Conservation (phyloP, 768 basidiomycete genomes). For the Amanita fuliginea region DNA sequence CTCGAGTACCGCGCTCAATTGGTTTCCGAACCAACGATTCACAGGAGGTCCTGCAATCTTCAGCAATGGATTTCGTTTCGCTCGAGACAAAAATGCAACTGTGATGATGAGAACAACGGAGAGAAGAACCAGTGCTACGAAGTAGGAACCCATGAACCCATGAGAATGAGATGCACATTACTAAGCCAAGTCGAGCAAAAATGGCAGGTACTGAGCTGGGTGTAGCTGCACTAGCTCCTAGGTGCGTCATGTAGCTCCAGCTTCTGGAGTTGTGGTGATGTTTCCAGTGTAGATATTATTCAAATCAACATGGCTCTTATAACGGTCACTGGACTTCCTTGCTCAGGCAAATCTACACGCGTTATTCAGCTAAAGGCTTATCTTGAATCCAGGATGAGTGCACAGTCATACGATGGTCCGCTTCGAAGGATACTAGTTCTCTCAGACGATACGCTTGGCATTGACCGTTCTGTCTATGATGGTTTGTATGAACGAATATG, state of each 20-base stretch:
- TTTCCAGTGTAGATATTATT: too few species aligned
- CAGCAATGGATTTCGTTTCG: conserved; percentile 34
- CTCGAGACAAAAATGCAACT: conserved; percentile 5
- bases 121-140: conserved; percentile 7
- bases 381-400: conserved; percentile 41
- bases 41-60: conserved; percentile 52
- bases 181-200: too few species aligned
- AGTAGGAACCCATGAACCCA: neutral
- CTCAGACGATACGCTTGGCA: conserved; percentile 63
- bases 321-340: conserved; percentile 82
- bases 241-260: too few species aligned
- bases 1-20: conserved; percentile 49
- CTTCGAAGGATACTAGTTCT: conserved; percentile 35
- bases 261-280: too few species aligned
- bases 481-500: conserved; percentile 30
- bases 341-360: conserved; percentile 75
- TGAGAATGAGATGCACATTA: too few species aligned
- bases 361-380: conserved; percentile 50
- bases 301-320: conserved; percentile 68
- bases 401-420: conserved; percentile 44
- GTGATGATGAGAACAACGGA: conserved; percentile 1
- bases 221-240: too few species aligned
- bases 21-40: conserved; percentile 35
- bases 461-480: conserved; percentile 60
- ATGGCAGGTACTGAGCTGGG: too few species aligned